Base-by-base conservation (phyloP, 2,329 filamentous ascomycete species). In the Aureobasidium subglaciale region DNA sequence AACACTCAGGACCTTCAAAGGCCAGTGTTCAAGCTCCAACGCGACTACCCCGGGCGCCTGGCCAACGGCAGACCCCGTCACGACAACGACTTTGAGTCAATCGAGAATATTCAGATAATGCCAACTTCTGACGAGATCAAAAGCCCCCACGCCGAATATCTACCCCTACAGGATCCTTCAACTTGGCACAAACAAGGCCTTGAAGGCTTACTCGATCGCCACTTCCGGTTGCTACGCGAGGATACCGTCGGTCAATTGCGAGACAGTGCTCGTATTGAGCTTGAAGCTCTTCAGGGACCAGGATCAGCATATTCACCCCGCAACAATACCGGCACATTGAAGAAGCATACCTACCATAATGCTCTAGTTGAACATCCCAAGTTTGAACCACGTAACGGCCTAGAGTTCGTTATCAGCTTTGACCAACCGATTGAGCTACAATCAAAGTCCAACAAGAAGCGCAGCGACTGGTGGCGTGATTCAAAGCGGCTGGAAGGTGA, bases 171-270 rank as follows among this genome's bases (percentile, higher is more conserved):
- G 6, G 70, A 78, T 61, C 62, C 72, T 2, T 62, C 65, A 0
- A 65, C 67, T 8, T 71, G 70, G 56, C 73, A 79, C 59, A 63
- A 72, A 15, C 60, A 64, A 3, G 75, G 77, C 1, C 70, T 77
- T 10, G 65, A 64, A 4, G 77, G 79, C 2, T 71, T 79, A 1
- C 63, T 83, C 0, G 80, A 83, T 63, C 69, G 75, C 55, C 75
- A 82, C 54, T 83, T 83, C 46, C 73, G 80, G 15, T 71, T 83
- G 1, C 63, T 82, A 1, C 72, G 80, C 2, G 77, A 82, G 63
- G 79, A 83, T 59, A 79, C 75, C 0, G 68, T 82, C 2, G 78
- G 78, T 0, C 75, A 80, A 56, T 67, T 83, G 4, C 70, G 77
- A 34, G 76, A 81, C 60, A 72, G 72, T 1, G 72, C 79, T 2